Percentiles rank a stretch among this genome's conserved stretches.
Evolutionary conservation across 352 stramenopile species (phyloP).

Genomic region (Globisporangium carolinianum): DNA sequence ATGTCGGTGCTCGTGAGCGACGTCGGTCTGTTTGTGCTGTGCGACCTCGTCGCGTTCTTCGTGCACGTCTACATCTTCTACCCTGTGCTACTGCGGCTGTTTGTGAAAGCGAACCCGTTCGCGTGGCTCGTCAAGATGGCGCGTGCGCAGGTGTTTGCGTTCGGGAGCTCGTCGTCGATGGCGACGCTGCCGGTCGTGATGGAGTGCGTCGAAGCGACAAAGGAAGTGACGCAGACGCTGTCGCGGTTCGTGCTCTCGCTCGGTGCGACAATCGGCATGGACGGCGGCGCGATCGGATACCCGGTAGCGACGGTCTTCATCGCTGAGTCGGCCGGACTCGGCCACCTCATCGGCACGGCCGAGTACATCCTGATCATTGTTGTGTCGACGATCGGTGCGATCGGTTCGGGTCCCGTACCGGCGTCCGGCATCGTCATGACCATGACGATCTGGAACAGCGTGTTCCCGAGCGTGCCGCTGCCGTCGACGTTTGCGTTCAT

Average conservation of each 20-base stretch:
- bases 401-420: constrained; percentile 17
- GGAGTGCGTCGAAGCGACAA: no score
- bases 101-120: constrained; percentile 14
- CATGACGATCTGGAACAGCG: constrained; percentile 22
- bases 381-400: constrained; percentile 16
- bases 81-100: no score
- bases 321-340: constrained; percentile 15
- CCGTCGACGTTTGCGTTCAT: constrained; percentile 47
- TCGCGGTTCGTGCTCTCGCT: no score
- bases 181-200: constrained; percentile 14
- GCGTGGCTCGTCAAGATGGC: constrained; percentile 7
- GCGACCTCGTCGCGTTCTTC: constrained; percentile 9
- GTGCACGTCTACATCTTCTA: constrained; percentile 13
- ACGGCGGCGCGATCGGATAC: constrained; percentile 20
- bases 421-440: constrained; percentile 15
- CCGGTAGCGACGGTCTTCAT: constrained; percentile 29
- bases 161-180: constrained; percentile 16
- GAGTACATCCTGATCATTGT: constrained; percentile 19
- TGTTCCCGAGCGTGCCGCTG: constrained; percentile 20
- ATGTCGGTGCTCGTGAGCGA: constrained; percentile 10
- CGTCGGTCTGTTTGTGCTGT: constrained; percentile 16
- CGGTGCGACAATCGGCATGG: constrained; percentile 15
- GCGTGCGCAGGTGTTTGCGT: constrained; percentile 27
- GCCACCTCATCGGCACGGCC: constrained; percentile 13
- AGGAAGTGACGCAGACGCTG: no score